A percentile compares a stretch with the other conserved stretches of the same genome.
Conservation (phyloP, 495 filamentous ascomycete species). For the Penicillium ochrochloron region DNA sequence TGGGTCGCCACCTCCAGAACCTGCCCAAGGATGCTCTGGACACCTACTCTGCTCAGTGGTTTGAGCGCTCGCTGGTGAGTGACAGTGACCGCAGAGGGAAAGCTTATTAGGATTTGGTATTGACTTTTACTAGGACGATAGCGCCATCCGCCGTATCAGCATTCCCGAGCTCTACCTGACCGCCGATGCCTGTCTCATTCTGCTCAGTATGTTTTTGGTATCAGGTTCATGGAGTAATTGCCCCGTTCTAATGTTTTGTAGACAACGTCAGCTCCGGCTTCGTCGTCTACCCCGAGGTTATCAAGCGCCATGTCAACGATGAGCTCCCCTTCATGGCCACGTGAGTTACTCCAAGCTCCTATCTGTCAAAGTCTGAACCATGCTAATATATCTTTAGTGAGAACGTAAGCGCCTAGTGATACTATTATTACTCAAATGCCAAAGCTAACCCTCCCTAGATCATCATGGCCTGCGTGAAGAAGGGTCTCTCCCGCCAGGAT, state of each 20-base stretch:
- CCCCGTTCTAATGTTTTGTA: constrained; percentile 14
- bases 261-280: constrained; percentile 84
- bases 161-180: constrained; percentile 82
- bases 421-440: neutral
- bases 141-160: constrained; percentile 68
- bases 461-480: constrained; percentile 82
- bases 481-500: constrained; percentile 81
- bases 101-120: neutral
- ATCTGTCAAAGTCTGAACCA: neutral
- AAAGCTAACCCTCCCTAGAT: constrained; percentile 52
- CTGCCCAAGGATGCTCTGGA: constrained; percentile 70
- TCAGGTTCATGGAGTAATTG: neutral
- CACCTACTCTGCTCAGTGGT: constrained; percentile 86
- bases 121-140: constrained; percentile 48
- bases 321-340: constrained; percentile 93
- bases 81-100: constrained; percentile 14
- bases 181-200: constrained; percentile 80
- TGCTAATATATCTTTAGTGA: constrained; percentile 40
- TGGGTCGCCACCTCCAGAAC: constrained; percentile 71
- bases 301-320: constrained; percentile 67
- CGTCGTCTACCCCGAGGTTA: constrained; percentile 84
- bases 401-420: constrained; percentile 36
- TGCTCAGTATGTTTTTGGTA: constrained; percentile 54
- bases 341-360: constrained; percentile 38
- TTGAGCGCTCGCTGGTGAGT: constrained; percentile 65